Evolutionary conservation across 768 basidiomycete genomes (phyloP).

Genomic region (Trichaptum fuscoviolaceum): DNA sequence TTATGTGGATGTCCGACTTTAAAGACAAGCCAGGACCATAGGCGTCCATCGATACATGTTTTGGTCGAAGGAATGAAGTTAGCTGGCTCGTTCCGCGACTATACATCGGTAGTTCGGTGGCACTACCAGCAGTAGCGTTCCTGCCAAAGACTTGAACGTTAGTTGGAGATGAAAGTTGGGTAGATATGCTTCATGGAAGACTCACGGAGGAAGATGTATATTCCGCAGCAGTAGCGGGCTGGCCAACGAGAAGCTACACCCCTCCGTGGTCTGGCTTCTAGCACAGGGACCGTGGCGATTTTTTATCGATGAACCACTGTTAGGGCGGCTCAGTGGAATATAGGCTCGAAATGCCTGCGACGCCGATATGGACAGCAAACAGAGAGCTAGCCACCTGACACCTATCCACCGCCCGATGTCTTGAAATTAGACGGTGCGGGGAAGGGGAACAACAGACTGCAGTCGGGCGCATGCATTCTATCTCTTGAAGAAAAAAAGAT

Average conservation of each 20-base stretch:
- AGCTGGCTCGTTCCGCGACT: too few relatives aligned
- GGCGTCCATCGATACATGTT: neutral
- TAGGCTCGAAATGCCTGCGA: neutral
- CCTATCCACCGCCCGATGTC: neutral
- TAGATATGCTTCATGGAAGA: neutral
- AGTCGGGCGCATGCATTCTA: neutral
- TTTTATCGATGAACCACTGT: neutral
- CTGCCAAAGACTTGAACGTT: neutral
- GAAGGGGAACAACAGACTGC: neutral
- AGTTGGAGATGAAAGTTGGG: neutral
- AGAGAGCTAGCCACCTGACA: neutral
- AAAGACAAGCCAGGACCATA: neutral
- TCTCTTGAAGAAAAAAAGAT: neutral
- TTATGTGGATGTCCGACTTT: neutral
- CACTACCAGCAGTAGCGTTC: neutral
- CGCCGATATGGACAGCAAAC: neutral
- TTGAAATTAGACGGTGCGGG: neutral
- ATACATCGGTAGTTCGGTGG: too few relatives aligned
- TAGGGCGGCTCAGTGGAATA: neutral
- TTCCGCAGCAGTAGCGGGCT: neutral
- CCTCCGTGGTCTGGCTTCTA: neutral
- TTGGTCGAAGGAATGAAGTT: neutral
- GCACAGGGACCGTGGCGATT: neutral
- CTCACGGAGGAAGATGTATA: neutral
- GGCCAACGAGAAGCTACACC: neutral